Base-by-base conservation (phyloP, 1,139 yeast species). In the Entelexis sorbosivorans region DNA sequence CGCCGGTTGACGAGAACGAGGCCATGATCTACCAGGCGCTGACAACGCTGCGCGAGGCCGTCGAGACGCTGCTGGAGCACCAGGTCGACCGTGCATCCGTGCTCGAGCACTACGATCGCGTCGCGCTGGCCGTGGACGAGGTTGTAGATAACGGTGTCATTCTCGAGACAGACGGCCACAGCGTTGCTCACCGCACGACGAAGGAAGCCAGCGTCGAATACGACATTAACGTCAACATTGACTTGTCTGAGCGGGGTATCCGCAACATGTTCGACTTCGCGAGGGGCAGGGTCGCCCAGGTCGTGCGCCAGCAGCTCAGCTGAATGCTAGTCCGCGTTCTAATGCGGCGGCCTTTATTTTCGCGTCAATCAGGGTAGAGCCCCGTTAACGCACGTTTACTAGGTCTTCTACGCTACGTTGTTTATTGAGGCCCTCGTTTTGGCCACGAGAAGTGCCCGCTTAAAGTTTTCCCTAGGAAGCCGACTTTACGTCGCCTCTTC, bases 221-320 rank as follows among this genome's bases (percentile, higher is more conserved):
- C 54, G 68, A 79, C 61, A 76, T 81, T 63, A 76, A 78, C 60
- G 38, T 51, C 17, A 40, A 40, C 35, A 77, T 89, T 57, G 97
- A 91, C 62, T 71, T 89, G 51, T 77, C 82, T 56, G 97, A 91
- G 67, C 86, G 82, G 67, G 96, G 97, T 50, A 69, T 91, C 56
- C 73, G 84, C 68, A 85, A 81, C 66, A 95, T 95, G 22, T 86
- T 87, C 71, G 84, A 88, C 49, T 82, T 89, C 69, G 97, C 96
- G 22, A 81, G 81, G 60, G 87, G 86, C 63, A 85, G 82, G 67
- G 71, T 89, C 51, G 81, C 94, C 52, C 96, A 89, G 66, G 80
- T 87, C 65, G 75, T 88, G 62, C 56, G 66, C 42, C 94, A 86
- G 69, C 94, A 84, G 74, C 63, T 68, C 10, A 51, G 52, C 16